These are phyloP conservation scores for Trichoderma harzianum DNA, from an alignment of 2,329 filamentous ascomycete genomes.

Conservation along the genomic window DNA sequence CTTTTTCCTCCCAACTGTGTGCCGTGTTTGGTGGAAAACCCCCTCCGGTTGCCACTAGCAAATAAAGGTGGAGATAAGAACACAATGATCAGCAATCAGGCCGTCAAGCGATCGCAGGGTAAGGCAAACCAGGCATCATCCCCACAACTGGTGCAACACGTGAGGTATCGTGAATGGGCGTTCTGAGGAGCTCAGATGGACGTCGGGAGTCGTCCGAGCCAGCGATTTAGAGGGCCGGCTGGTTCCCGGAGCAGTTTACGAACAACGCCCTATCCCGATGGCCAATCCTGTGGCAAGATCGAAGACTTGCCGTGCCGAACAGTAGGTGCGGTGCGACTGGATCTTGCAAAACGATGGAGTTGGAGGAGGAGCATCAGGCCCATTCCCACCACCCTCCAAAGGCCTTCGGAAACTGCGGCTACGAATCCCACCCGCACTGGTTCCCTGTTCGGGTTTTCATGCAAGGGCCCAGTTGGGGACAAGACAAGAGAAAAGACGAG, in stretches of 20 bases:
- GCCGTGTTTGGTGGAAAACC: background rate
- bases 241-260: background rate
- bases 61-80: slow-evolving; percentile 9
- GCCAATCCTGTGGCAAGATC: slow-evolving; percentile 10
- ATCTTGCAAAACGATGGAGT: slow-evolving; percentile 1
- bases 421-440: slow-evolving; percentile 3
- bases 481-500: background rate
- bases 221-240: background rate
- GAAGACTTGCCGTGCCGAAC: slow-evolving; percentile 7
- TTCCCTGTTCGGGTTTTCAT: background rate
- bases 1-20: background rate
- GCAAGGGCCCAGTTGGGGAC: slow-evolving; percentile 8
- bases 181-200: background rate
- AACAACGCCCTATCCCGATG: background rate
- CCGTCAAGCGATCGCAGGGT: slow-evolving; percentile 10
- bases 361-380: background rate
- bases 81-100: background rate
- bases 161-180: background rate
- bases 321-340: slow-evolving; percentile 8
- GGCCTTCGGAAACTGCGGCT: slow-evolving; percentile 14
- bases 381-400: slow-evolving; percentile 1
- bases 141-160: slow-evolving; percentile 2
- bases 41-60: background rate
- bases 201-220: slow-evolving; percentile 9
- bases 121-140: background rate